phyloP scores from a whole-genome alignment of 495 filamentous ascomycete genomes.

The Aspergillus asperescens region DNA sequence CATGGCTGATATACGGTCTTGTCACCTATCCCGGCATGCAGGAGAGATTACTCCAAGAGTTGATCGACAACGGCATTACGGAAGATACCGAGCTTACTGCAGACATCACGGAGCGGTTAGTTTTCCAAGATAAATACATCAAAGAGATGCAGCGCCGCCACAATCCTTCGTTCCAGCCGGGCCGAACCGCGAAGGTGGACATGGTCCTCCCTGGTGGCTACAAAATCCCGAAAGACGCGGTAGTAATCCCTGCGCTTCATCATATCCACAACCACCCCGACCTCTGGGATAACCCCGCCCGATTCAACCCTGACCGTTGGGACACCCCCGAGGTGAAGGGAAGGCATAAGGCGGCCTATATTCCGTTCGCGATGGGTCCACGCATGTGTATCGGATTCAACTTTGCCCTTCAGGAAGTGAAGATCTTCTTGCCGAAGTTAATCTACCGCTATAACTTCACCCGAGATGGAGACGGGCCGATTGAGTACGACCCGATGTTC shows the following conservation, averaged over 20 bases:
- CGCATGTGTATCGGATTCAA: conserved; percentile 56
- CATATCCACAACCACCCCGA: conserved; percentile 50
- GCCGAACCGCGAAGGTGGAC: conserved; percentile 46
- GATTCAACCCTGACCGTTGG: conserved; percentile 54
- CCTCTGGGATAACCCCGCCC: conserved; percentile 46
- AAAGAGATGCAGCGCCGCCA: conserved; percentile 54
- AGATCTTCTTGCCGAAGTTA: conserved; percentile 46
- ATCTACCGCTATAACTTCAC: conserved; percentile 50
- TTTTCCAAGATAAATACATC: conserved; percentile 51
- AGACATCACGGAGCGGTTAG: conserved; percentile 36
- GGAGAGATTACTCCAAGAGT: conserved; percentile 47
- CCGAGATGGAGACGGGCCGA: conserved; percentile 32
- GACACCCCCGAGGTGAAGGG: conserved; percentile 45
- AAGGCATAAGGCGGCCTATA: conserved; percentile 41
- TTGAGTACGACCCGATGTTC: conserved; percentile 56
- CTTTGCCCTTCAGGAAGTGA: conserved; percentile 51
- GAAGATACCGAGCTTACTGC: conserved; percentile 25
- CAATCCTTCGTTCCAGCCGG: conserved; percentile 52
- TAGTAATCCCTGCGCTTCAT: conserved; percentile 47
- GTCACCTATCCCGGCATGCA: conserved; percentile 46
- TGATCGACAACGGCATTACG: conserved; percentile 44
- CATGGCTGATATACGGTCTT: conserved; percentile 50
- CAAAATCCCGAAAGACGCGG: conserved; percentile 38
- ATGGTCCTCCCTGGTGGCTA: conserved; percentile 53
- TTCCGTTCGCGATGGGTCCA: conserved; percentile 48